Base-by-base conservation (phyloP, 1,284 basidiomycete genomes). In the Microbotryum saponariae region DNA sequence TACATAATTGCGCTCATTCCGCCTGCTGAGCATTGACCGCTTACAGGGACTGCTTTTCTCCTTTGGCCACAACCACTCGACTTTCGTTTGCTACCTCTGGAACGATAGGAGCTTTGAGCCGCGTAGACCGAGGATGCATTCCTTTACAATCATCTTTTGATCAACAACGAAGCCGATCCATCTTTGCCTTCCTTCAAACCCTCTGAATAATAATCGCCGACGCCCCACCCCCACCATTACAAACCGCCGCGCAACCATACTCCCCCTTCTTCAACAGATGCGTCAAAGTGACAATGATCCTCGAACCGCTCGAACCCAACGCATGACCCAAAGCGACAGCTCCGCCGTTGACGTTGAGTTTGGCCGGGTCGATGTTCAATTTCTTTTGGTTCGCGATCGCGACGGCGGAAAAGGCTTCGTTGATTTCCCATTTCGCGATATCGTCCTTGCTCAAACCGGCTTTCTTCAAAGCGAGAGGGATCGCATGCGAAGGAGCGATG, bases 361-460 rank as follows among this genome's bases (percentile, higher is more conserved):
- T 53, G 23, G n/a, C 0, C 16, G n/a, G 25, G 9, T 25, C 27
- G 9, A 53, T 33, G 33, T 53, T 18, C 14, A 53, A 14, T 27
- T 29, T 29, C 29, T 29, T 33, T 33, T 53, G 25, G 20, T 53
- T 53, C 6, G n/a, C 51, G 29, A 53, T 53, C n/a, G 51, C 51
- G 70, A 37, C 21, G 44, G 49, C 75, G 70, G 29, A 73, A 70
- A 29, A 69, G 72, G 42, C 74, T 71, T 77, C 94, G 77, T 98
- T 98, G 77, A 97, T 85, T 77, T 98, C 94, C 75, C 91, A 97
- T 55, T 88, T 82, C 29, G 91, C 82, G 68, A 97, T 91, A 73
- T 98, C 91, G 51, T 88, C 81, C 62, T 85, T 74, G 37, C 83
- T 84, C 59, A 97, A 79, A 70, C 88, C 88, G 51, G 93, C 94